Base-by-base conservation (phyloP, 2,329 filamentous ascomycete species). In the Fusarium nisikadoi region DNA sequence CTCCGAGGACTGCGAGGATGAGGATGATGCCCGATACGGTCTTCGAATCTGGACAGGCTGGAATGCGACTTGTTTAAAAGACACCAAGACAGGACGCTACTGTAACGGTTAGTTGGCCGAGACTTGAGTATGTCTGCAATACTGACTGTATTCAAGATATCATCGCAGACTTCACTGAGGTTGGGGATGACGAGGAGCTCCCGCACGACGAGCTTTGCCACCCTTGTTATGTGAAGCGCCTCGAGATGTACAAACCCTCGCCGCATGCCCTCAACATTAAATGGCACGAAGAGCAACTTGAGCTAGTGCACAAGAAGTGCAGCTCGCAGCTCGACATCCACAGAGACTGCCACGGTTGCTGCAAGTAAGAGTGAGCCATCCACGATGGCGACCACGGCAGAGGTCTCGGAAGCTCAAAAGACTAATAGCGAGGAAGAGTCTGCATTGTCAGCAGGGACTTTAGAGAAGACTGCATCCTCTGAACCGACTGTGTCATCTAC, bases 51-150 rank as follows among this genome's bases (percentile, higher is more conserved):
- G 25, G 27, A 61, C 27, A 6, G 59, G 62, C 2, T 53, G 47
- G 11, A 55, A 41, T 29, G 39, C 53, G 16, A 50, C 62, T 36
- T 64, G 62, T 16, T 29, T 64, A 1, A 65, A 41, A n/a, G 62
- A 65, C 13, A 23, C 29, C 13, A 62, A 62, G 31, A 39, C 39
- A 16, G 59, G 62, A 5, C 27, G 36, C 38, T 64, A 65, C 20
- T 65, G 62, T 6, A 65, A 65, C 2, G 47, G 58, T 46, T 14
- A 9, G 43, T 33, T 60, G 36, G n/a, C 6, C 20, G 29, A 11
- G 12, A 19, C 47, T 50, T 14, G 6, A 20, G 17, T 5, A 50
- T 5, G 13, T 17, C 8, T 3, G 2, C 12, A 35, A 8, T 35
- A 11, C 47, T 50, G 29, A 35, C 47, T 25, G 47, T 20, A 11